phyloP scores from a whole-genome alignment of 192 early-diverging fungal species.

The Linnemannia schmuckeri region DNA sequence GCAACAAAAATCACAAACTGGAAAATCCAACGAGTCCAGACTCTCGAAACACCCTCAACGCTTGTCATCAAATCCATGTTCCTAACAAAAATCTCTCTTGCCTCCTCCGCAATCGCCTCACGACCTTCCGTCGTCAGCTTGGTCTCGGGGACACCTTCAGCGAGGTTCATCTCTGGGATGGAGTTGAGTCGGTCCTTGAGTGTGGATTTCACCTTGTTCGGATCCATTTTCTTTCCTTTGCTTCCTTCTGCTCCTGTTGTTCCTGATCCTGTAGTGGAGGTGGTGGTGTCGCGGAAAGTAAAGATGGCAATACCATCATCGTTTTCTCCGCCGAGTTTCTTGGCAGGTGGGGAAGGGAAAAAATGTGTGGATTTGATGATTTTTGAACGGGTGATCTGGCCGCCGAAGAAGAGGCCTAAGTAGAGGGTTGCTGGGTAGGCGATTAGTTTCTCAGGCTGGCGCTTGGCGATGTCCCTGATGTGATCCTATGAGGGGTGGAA shows the following conservation, averaged over 20 bases:
- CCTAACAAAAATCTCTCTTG: constrained; percentile 42
- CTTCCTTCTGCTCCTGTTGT: not conserved
- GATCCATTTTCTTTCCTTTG: constrained; percentile 19
- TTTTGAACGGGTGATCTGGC: constrained; percentile 37
- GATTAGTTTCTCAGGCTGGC: constrained; percentile 33
- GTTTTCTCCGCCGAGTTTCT: constrained; percentile 34
- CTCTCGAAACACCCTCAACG: constrained; percentile 18
- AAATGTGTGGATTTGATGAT: constrained; percentile 34
- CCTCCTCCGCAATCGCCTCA: constrained; percentile 31
- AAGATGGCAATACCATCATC: constrained; percentile 50
- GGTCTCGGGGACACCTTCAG: not conserved
- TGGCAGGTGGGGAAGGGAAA: constrained; percentile 40
- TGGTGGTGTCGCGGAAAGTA: constrained; percentile 18
- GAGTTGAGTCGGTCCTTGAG: constrained; percentile 34
- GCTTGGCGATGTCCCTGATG: constrained; percentile 45
- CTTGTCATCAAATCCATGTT: constrained; percentile 43
- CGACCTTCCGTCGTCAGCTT: not conserved
- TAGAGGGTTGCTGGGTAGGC: constrained; percentile 48
- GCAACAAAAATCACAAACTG: constrained; percentile 14
- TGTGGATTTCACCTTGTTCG: constrained; percentile 26
- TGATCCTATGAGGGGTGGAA: constrained; percentile 18
- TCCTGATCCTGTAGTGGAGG: not conserved
- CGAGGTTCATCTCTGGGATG: constrained; percentile 18
- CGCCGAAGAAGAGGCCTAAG: constrained; percentile 48
- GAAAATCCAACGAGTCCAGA: constrained; percentile 40